Base-by-base conservation (phyloP, 1,284 basidiomycete species). In the Ganoderma leucocontextum region DNA sequence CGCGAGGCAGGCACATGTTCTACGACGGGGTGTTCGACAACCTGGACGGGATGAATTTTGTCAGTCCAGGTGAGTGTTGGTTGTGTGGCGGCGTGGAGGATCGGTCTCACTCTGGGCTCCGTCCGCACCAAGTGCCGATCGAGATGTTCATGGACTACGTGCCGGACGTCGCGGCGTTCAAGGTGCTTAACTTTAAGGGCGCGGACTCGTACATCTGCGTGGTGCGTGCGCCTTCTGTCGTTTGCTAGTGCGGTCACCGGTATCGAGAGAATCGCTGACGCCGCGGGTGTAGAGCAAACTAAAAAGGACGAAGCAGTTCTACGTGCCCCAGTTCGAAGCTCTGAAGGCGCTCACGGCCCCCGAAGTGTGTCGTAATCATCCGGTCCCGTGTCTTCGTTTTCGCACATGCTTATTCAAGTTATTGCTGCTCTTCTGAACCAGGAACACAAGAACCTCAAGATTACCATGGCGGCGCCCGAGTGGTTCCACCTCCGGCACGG, bases 401-500 rank as follows among this genome's bases (percentile, higher is more conserved):
- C 39, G 58, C 62, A 63, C 69, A 59, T 29, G 49, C 63, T 68
- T 35, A 29, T 29, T n/a, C n/a, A n/a, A n/a, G n/a, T n/a, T 29
- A 62, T 62, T 7, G 42, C 63, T 29, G 15, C 57, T 65, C 55
- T 61, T 62, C 58, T 68, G 41, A 53, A 19, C 35, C 61, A 89
- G 86, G 90, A 91, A 73, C 86, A 89, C 73, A 82, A 86, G 74
- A 81, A 86, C 74, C 86, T 93, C 78, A 95, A 95, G 78, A 79
- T 95, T 70, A 94, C 91, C 10, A 86, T 94, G 79, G 91, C 89
- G 72, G 87, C 90, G 0, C 92, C 92, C 4, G 88, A 89, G 33
- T 93, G 91, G 92, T 92, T 89, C 79, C 91, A 93, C 77, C 85
- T 93, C 63, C 87, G 88, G 33, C 90, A 91, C 75, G 90, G 90